Conservation (phyloP, 495 filamentous ascomycete species). For the Aspergillus bertholletiae region DNA sequence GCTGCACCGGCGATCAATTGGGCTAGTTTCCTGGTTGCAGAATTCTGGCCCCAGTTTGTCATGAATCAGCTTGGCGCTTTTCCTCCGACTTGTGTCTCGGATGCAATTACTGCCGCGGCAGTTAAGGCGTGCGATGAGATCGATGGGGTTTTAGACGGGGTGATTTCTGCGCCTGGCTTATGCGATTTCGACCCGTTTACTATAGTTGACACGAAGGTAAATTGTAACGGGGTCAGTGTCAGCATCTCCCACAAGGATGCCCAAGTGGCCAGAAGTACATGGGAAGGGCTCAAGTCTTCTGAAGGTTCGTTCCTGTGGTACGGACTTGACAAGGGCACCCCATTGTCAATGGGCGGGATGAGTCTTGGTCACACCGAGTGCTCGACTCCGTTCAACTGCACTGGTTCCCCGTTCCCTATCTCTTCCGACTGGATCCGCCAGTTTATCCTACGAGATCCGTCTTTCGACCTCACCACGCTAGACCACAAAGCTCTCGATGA, state of each 20-base stretch:
- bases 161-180: constrained; percentile 49
- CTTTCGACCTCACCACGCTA: constrained; percentile 29
- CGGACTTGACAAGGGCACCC: constrained; percentile 17
- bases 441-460: constrained; percentile 37
- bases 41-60: constrained; percentile 17
- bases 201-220: constrained; percentile 45
- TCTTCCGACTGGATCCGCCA: constrained; percentile 34
- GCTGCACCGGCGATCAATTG: constrained; percentile 44
- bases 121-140: constrained; percentile 40
- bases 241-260: constrained; percentile 19
- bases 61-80: constrained; percentile 24
- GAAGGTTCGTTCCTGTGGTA: constrained; percentile 26
- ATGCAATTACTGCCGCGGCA: constrained; percentile 42
- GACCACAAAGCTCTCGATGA: constrained; percentile 19
- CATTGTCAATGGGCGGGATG: not conserved
- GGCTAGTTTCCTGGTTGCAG: constrained; percentile 25
- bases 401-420: constrained; percentile 10
- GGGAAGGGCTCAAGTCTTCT: constrained; percentile 20
- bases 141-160: constrained; percentile 55
- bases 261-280: constrained; percentile 11
- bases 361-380: constrained; percentile 11
- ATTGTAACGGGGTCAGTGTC: constrained; percentile 24
- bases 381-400: constrained; percentile 10
- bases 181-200: constrained; percentile 49
- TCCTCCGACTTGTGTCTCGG: constrained; percentile 36